Evolutionary conservation across 1,284 basidiomycete genomes (phyloP), one percentile per base, ranked within the genome.

Genomic region (Macrocystidia cucumis): DNA sequence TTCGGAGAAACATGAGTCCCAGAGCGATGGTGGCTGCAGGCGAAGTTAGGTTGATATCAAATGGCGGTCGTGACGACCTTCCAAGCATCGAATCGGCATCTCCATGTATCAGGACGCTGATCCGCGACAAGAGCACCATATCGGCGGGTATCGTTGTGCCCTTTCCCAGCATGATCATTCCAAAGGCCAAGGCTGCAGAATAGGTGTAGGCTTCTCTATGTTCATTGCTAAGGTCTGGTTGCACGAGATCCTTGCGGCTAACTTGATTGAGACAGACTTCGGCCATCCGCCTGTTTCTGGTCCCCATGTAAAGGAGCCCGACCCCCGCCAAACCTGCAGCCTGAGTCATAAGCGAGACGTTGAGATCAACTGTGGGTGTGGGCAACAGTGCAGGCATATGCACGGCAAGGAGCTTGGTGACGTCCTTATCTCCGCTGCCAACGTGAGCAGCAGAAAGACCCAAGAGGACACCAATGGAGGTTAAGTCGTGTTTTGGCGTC

Each of bases 301-400:
- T 89, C 6, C 88, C 92, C 37, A 92, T 72, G 59, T 95, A 93
- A 5, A 98, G 65, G 3, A 98, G 68, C 0, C 96, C 96, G 17
- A 98, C 74, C 1, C 91, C 89, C 13, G 91, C 72, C 8, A 98
- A 62, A 3, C 91, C 91, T 1, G 93, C 85, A 0, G 89, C 80
- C 56, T 98, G 96, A 0, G 90, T 91, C 53, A 92, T 72, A 8
- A 93, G 72, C 1, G 89, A 81, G 1, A 96, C 80, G 47, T 96
- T 93, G 32, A 98, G 74, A 45, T 95, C 89, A 28, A 91, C 84
- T 0, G 78, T 78, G 1, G 88, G 85, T 0, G 81, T 77, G 0
- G 96, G 95, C 13, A 98, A 76, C 9, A 98, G 67, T 1, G 93
- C 92, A 1, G 90, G 87, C 0, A 91, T 89, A 52, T 98, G 93